These are phyloP conservation scores for Metschnikowia anglica DNA, from an alignment of 805 yeast genomes.

Conservation along the genomic window DNA sequence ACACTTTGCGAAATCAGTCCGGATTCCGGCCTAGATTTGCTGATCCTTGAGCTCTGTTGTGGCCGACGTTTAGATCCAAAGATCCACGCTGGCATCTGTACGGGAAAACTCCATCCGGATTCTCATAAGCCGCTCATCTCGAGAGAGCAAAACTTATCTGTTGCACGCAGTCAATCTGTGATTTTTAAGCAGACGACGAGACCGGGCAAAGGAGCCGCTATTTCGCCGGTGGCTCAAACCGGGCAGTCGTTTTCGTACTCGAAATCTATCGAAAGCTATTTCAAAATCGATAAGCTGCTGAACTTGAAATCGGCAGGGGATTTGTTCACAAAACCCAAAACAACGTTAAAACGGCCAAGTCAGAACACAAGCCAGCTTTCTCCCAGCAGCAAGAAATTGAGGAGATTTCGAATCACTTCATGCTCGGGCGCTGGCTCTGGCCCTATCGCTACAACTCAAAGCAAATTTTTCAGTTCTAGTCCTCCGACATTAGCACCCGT, in stretches of 20 bases:
- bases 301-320: background rate
- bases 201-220: background rate
- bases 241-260: constrained; percentile 13
- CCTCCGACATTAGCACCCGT: background rate
- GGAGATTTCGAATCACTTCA: constrained; percentile 7
- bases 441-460: constrained; percentile 8
- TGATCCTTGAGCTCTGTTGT: constrained; percentile 44
- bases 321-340: constrained; percentile 1
- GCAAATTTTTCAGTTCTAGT: constrained; percentile 24
- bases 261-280: constrained; percentile 17
- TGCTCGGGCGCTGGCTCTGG: background rate
- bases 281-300: constrained; percentile 8
- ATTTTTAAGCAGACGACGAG: background rate
- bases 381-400: constrained; percentile 21
- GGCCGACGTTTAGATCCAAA: constrained; percentile 46
- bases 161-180: constrained; percentile 16
- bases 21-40: constrained; percentile 41
- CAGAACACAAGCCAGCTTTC: constrained; percentile 15
- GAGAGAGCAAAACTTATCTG: constrained; percentile 42
- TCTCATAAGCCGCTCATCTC: constrained; percentile 47
- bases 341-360: constrained; percentile 9
- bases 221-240: background rate
- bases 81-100: constrained; percentile 56
- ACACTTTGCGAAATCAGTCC: constrained; percentile 60
- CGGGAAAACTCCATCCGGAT: constrained; percentile 68